Evolutionary conservation across 2,329 filamentous ascomycete genomes (phyloP), one percentile per base, ranked within the genome.

Genomic region (Colletotrichum filicis): DNA sequence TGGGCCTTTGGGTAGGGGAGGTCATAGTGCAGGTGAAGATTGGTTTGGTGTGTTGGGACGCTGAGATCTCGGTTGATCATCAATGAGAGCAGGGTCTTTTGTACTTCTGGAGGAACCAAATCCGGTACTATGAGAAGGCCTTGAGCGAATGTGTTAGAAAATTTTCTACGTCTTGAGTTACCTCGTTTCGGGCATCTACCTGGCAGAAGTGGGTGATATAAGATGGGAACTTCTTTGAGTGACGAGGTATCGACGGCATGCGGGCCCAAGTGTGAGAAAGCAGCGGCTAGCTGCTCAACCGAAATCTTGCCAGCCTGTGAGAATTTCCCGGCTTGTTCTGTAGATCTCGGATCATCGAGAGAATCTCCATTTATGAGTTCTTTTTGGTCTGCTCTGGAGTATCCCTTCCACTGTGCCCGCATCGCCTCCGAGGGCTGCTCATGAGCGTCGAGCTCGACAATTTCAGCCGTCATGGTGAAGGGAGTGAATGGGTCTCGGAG

Each of bases 1-100:
- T 61, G 12, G 4, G 55, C 56, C 24, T 68, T 63, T 4, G 79
- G 80, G 77, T 96, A 95, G 7, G 89, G 87, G 6, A 97, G 81
- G 37, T 91, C 80, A 82, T 96, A 94, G 82, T 97, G 94, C 1
- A 95, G 87, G 82, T 97, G 93, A n/a, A 98, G 85, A 82, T 98
- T 99, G 65, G 95, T 98, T 79, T 93, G 90, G 80, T 98, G 95
- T 4, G 85, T 80, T 3, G 91, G 90, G 75, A 93, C 90, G 74
- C 91, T 91, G 19, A 97, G 89, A 80, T 97, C 93, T 28, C 86
- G 89, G 82, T 97, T 94, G 35, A 98, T 86, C 74, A 98, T 88
- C 67, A 90, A 91, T 57, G 90, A 90, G 5, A 98, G 87, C 3
- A 98, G 86, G 49, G 85, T 83, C 72, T 87, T 84, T 80, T 99